Conservation (phyloP, 371 early-diverging fungal genomes). For the Mortierella sp. region DNA sequence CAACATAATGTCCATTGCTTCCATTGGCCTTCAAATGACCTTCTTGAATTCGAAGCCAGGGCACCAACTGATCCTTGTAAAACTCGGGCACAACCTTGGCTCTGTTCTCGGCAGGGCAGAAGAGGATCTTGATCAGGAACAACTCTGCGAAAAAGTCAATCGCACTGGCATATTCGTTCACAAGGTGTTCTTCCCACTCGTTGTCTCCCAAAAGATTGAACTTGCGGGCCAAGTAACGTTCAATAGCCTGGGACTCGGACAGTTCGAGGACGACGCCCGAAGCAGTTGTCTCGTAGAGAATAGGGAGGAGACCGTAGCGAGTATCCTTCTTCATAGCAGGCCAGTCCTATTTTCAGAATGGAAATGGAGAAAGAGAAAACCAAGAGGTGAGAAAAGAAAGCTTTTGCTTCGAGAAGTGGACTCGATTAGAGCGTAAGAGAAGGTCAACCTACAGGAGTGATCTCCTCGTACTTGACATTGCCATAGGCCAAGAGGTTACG, state of each 20-base stretch:
- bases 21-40: conserved; percentile 5
- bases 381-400: background rate
- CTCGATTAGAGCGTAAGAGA: too few species aligned
- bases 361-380: too few species aligned
- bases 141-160: background rate
- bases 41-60: conserved; percentile 10
- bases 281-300: conserved; percentile 15
- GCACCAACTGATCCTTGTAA: background rate
- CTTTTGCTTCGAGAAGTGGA: too few species aligned
- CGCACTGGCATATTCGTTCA: background rate
- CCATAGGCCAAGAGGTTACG: conserved; percentile 6
- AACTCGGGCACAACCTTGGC: background rate
- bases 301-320: conserved; percentile 14
- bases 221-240: conserved; percentile 12
- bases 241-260: conserved; percentile 13
- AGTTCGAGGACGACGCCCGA: conserved; percentile 8
- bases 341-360: conserved; percentile 40
- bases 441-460: background rate
- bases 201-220: conserved; percentile 21
- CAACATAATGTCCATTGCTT: conserved; percentile 18
- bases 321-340: conserved; percentile 22
- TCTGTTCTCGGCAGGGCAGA: background rate
- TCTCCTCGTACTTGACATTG: background rate
- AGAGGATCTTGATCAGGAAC: background rate
- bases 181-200: conserved; percentile 7